These are phyloP conservation scores for Hsuehochloa calcarea DNA, from an alignment of 176 grass and related monocot genomes.

Conservation along the genomic window DNA sequence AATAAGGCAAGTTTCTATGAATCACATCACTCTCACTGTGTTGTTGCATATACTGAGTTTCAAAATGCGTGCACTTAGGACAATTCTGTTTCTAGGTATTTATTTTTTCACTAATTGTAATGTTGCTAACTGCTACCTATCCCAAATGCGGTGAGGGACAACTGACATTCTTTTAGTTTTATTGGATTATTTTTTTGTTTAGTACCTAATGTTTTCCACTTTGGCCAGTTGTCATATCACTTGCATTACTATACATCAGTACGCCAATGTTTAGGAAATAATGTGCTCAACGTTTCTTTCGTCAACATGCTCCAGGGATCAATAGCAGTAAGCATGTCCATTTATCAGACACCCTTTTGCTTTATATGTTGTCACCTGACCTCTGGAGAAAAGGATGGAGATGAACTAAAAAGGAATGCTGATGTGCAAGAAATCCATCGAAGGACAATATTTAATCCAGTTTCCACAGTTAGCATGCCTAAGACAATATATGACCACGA, in stretches of 20 bases:
- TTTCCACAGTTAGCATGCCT: constrained; percentile 53
- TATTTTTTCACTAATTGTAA: not conserved
- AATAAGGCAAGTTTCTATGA: constrained; percentile 63
- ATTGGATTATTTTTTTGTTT: constrained; percentile 4
- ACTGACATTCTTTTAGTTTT: not conserved
- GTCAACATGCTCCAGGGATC: constrained; percentile 73
- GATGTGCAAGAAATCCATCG: constrained; percentile 96
- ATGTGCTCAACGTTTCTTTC: constrained; percentile 18
- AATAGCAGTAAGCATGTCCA: constrained; percentile 98
- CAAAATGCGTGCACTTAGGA: constrained; percentile 13
- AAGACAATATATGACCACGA: constrained; percentile 87
- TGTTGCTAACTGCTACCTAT: not conserved
- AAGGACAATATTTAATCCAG: constrained; percentile 71
- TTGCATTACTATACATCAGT: constrained; percentile 16
- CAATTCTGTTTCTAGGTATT: not conserved
- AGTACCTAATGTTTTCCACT: not conserved
- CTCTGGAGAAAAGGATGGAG: constrained; percentile 83
- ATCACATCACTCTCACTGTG: not conserved
- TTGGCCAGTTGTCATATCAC: not conserved
- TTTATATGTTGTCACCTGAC: constrained; percentile 95
- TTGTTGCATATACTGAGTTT: not conserved
- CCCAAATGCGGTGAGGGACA: not conserved
- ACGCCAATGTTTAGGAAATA: not conserved
- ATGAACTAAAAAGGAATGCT: constrained; percentile 83
- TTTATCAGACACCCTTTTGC: constrained; percentile 88